Evolutionary conservation across 192 early-diverging fungal species (phyloP).

Genomic region (Cetraspora pellucida): DNA sequence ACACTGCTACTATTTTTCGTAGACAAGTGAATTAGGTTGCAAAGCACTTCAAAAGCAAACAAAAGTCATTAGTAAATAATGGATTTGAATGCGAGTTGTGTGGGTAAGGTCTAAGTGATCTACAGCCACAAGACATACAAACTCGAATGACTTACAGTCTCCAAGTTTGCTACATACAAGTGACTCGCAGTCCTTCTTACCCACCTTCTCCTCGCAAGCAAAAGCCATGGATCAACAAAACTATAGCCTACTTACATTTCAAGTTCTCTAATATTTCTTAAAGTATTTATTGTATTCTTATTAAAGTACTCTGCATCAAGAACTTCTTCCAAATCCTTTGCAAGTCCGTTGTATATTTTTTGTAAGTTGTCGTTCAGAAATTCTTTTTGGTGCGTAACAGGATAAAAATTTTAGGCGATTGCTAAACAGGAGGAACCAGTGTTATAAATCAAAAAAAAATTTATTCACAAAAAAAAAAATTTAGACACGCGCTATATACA

Average conservation of each 20-base stretch:
- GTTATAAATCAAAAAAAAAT: too few species aligned
- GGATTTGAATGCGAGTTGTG: constrained; percentile 31
- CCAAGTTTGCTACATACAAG: constrained; percentile 33
- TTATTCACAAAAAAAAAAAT: too few species aligned
- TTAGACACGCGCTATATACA: too few species aligned
- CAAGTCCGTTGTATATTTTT: constrained; percentile 17
- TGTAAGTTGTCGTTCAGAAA: neutral
- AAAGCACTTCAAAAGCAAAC: too few species aligned
- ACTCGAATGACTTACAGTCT: constrained; percentile 30
- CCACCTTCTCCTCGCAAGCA: constrained; percentile 30
- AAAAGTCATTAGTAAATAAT: too few species aligned
- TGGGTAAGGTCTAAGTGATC: constrained; percentile 31
- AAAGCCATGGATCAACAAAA: constrained; percentile 26
- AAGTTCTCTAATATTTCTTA: constrained; percentile 33
- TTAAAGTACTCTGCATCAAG: constrained; percentile 28
- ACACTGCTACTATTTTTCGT: too few species aligned
- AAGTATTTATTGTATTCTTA: constrained; percentile 23
- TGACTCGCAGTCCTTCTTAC: constrained; percentile 27
- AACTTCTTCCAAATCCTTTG: constrained; percentile 29
- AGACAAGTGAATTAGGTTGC: too few species aligned
- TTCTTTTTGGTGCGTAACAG: constrained; percentile 18
- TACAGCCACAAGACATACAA: constrained; percentile 39
- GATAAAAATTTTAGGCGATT: too few species aligned
- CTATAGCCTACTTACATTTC: constrained; percentile 13
- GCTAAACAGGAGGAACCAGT: too few species aligned